These are phyloP conservation scores for Syncephalastrum monosporum DNA, from an alignment of 371 early-diverging fungal species.

Conservation along the genomic window DNA sequence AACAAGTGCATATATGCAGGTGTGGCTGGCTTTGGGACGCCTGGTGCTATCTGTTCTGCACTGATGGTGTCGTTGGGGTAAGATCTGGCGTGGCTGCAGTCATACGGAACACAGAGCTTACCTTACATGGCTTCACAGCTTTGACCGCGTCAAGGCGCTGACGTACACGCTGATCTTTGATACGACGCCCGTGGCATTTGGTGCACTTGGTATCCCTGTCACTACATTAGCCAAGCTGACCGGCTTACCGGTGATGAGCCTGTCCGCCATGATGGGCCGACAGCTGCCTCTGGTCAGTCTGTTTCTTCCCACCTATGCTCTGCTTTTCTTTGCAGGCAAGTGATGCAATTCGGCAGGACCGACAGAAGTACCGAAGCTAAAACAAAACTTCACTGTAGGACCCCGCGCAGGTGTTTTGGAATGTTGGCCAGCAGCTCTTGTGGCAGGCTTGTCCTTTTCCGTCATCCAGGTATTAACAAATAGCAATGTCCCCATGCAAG, in stretches of 20 bases:
- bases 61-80: slow-evolving; percentile 47
- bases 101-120: background rate
- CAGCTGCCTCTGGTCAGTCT: slow-evolving; percentile 40
- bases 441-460: slow-evolving; percentile 42
- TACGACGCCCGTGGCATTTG: slow-evolving; percentile 43
- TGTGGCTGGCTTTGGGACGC: slow-evolving; percentile 47
- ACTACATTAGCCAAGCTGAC: slow-evolving; percentile 42
- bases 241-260: slow-evolving; percentile 28
- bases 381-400: too few species aligned
- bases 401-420: slow-evolving; percentile 30
- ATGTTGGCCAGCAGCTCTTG: slow-evolving; percentile 43
- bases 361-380: too few species aligned
- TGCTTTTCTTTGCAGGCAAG: slow-evolving; percentile 34
- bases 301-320: slow-evolving; percentile 36
- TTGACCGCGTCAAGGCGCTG: slow-evolving; percentile 42
- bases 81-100: background rate
- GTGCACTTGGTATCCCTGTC: slow-evolving; percentile 39
- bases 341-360: background rate
- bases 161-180: slow-evolving; percentile 41
- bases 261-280: slow-evolving; percentile 47
- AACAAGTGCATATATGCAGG: slow-evolving; percentile 11
- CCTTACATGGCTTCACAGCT: slow-evolving; percentile 13
- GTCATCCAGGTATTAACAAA: slow-evolving; percentile 24
- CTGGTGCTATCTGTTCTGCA: slow-evolving; percentile 48
- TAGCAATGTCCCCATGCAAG: too few species aligned